Evolutionary conservation across 106 monocot genomes (phyloP), one percentile per base, ranked within the genome.

Genomic region (Apostasia shenzhenica): DNA sequence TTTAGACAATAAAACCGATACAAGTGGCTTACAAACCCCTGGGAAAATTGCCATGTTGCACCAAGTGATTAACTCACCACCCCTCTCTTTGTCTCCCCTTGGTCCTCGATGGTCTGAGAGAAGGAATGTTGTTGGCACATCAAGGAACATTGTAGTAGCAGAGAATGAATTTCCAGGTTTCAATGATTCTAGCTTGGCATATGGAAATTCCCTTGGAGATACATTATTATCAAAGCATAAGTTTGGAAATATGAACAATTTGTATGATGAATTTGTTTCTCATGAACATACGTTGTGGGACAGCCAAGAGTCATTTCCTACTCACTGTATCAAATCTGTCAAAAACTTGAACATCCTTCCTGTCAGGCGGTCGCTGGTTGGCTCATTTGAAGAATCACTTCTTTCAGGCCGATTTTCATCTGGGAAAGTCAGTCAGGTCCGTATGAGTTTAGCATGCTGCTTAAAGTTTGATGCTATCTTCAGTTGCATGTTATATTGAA

Each of bases 381-480:
- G 97, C 68, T 97, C 97, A 49, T 97, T 97, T 81, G 97, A 97
- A 73, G 97, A 97, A 77, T 97, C 92, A 47, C 97, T 97, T 57
- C 79, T 97, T 69, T 92, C 97, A 49, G 92, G 97, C 41, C 81
- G 92, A 14, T 75, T 92, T 66, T 85, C 75, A 1, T 87, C 78
- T 70, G 80, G 81, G 41, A 87, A 90, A 76, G 79, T 79, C 45
- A 71, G 81, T 71, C 89, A 92, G 86, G 92, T 90, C n/a, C 57
- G 43, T 61, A 50, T 41, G 37, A 38, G 38, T 54, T 45, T 48
- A 14, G 43, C 13, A 57, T 40, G n/a, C 51, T 7, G 14, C 49
- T 42, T 60, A 41, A 52, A 49, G 45, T 54, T 73, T 70, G 14
- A 48, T 48, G 13, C 8, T 57, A 48, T n/a, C 50, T 56, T 48